These are phyloP conservation scores for Punica granatum DNA, from an alignment of 345 rosid species.

Conservation along the genomic window DNA sequence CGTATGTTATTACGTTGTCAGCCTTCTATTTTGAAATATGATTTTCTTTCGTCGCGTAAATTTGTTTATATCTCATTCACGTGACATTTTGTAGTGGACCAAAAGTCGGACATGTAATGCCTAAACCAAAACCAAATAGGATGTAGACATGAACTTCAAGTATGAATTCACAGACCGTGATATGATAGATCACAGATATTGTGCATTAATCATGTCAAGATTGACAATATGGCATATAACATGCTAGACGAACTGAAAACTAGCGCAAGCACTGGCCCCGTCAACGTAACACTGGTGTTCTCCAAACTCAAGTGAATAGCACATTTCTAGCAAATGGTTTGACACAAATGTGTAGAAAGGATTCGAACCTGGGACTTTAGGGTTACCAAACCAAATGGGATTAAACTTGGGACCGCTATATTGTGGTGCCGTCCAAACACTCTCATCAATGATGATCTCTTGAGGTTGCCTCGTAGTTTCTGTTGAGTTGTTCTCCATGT, in stretches of 20 bases:
- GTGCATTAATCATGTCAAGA: background rate
- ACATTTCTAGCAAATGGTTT: background rate
- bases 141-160: too few relatives aligned
- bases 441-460: constrained; percentile 88
- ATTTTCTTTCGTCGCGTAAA: constrained; percentile 10
- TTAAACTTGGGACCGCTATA: background rate
- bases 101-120: too few relatives aligned
- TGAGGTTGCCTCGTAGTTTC: constrained; percentile 41
- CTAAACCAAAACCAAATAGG: too few relatives aligned
- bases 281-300: too few relatives aligned
- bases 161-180: too few relatives aligned
- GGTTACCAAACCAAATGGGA: background rate
- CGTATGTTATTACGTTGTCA: too few relatives aligned
- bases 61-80: background rate
- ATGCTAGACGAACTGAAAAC: too few relatives aligned
- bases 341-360: too few relatives aligned
- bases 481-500: background rate
- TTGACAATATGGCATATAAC: background rate
- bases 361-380: too few relatives aligned
- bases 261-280: too few relatives aligned
- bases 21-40: constrained; percentile 11
- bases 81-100: too few relatives aligned
- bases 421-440: constrained; percentile 63
- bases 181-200: too few relatives aligned
- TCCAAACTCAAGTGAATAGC: background rate